phyloP scores from a whole-genome alignment of 179 eudicot genomes.

The Kewa caespitosa region DNA sequence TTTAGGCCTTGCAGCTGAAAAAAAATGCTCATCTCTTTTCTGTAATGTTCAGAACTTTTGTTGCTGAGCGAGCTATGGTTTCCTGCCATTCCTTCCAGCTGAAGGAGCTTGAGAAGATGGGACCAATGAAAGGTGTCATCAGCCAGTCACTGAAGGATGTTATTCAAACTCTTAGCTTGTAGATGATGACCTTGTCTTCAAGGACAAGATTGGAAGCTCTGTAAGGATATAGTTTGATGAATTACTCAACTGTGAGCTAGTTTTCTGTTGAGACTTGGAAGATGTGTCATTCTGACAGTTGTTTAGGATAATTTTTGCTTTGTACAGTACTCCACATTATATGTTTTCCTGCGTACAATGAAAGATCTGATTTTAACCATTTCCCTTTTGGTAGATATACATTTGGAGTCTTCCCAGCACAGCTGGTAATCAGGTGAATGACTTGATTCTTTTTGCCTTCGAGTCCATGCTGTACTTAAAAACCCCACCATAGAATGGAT shows the following conservation, averaged over 20 bases:
- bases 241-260: constrained; percentile 10
- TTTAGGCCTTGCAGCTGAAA: too few relatives aligned
- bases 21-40: too few relatives aligned
- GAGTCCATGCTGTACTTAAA: neutral
- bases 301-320: neutral
- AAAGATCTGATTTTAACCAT: constrained; percentile 4
- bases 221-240: constrained; percentile 46
- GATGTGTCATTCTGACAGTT: neutral
- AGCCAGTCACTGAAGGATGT: constrained; percentile 96
- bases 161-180: constrained; percentile 87
- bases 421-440: constrained; percentile 94
- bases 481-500: neutral
- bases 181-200: constrained; percentile 93
- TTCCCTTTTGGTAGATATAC: constrained; percentile 51
- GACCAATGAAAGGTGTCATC: constrained; percentile 97
- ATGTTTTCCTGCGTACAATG: neutral
- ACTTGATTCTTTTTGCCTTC: constrained; percentile 14
- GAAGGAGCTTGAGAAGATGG: constrained; percentile 96
- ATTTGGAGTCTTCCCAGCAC: constrained; percentile 99
- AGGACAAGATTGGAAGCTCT: constrained; percentile 95
- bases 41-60: too few relatives aligned
- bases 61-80: constrained; percentile 3
- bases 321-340: neutral
- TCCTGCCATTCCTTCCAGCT: constrained; percentile 48
- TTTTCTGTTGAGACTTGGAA: constrained; percentile 13